These are phyloP conservation scores for Termitomyces sp. DNA, from an alignment of 768 basidiomycete species.

Conservation along the genomic window DNA sequence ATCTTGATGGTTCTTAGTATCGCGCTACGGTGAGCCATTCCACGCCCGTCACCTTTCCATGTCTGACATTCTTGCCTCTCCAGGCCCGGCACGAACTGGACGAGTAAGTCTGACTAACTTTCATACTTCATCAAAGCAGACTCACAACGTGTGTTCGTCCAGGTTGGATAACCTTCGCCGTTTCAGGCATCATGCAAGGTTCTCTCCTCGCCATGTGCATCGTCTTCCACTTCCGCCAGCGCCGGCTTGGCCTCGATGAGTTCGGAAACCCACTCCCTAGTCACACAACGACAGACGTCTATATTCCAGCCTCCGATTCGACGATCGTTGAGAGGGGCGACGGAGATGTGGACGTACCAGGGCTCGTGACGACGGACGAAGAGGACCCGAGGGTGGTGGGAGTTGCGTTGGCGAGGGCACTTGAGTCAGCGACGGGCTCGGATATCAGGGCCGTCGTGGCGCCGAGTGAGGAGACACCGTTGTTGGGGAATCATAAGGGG, in stretches of 20 bases:
- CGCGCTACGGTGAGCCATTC: constrained; percentile 47
- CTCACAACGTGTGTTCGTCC: not conserved
- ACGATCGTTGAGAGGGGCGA: not conserved
- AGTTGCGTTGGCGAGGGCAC: constrained; percentile 16
- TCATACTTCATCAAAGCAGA: not conserved
- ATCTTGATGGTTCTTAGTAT: constrained; percentile 83
- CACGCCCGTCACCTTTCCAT: not conserved
- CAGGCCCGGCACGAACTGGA: constrained; percentile 82
- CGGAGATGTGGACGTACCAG: constrained; percentile 16
- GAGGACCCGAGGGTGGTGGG: constrained; percentile 18
- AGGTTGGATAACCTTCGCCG: constrained; percentile 81
- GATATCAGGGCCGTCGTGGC: constrained; percentile 14
- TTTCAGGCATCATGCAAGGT: constrained; percentile 82
- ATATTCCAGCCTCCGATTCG: not conserved
- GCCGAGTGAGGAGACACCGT: constrained; percentile 16
- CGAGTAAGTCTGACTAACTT: constrained; percentile 40
- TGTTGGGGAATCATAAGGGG: constrained; percentile 7
- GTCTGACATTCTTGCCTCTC: not conserved
- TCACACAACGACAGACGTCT: too few species aligned
- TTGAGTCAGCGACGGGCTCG: constrained; percentile 17
- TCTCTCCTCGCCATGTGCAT: constrained; percentile 81
- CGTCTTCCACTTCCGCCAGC: constrained; percentile 78
- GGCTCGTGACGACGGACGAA: constrained; percentile 17
- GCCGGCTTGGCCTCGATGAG: constrained; percentile 73
- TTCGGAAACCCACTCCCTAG: constrained; percentile 58